Evolutionary conservation across 306 rosid genomes (phyloP).

Genomic region (Parietaria judaica): DNA sequence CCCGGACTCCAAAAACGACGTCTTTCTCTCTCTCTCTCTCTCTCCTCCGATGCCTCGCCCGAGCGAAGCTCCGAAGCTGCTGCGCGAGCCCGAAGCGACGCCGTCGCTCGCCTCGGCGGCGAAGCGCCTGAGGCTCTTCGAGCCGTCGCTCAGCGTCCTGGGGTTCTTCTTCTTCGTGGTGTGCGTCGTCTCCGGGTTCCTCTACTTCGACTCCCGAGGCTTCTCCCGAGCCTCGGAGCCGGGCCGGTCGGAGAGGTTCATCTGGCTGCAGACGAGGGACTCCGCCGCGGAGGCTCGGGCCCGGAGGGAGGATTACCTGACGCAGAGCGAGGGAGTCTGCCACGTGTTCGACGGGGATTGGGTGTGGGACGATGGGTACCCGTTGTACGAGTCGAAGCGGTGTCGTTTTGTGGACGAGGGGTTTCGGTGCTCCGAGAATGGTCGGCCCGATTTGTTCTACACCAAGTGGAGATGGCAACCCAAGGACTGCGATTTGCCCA

Average conservation of each 20-base stretch:
- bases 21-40: neutral
- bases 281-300: conserved; percentile 1
- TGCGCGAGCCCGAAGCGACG: conserved; percentile 36
- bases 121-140: conserved; percentile 41
- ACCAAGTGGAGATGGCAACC: conserved; percentile 98
- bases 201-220: conserved; percentile 48
- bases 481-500: conserved; percentile 66
- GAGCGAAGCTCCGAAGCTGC: conserved; percentile 18
- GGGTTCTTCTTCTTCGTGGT: conserved; percentile 50
- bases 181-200: conserved; percentile 39
- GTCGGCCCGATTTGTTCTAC: conserved; percentile 79
- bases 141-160: conserved; percentile 55
- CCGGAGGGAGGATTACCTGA: conserved; percentile 52
- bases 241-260: conserved; percentile 37
- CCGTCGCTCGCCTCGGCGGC: conserved; percentile 29
- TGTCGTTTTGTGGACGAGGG: conserved; percentile 69
- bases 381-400: conserved; percentile 55
- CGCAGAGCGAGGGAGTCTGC: conserved; percentile 37
- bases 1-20: conserved; percentile 6
- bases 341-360: conserved; percentile 75
- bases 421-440: conserved; percentile 82
- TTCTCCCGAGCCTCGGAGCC: conserved; percentile 33
- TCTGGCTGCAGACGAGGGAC: conserved; percentile 42
- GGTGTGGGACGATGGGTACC: conserved; percentile 87
- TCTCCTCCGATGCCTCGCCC: conserved; percentile 35